Evolutionary conservation across 108 stramenopile genomes (phyloP).

Genomic region (Cyclotella cryptica): DNA sequence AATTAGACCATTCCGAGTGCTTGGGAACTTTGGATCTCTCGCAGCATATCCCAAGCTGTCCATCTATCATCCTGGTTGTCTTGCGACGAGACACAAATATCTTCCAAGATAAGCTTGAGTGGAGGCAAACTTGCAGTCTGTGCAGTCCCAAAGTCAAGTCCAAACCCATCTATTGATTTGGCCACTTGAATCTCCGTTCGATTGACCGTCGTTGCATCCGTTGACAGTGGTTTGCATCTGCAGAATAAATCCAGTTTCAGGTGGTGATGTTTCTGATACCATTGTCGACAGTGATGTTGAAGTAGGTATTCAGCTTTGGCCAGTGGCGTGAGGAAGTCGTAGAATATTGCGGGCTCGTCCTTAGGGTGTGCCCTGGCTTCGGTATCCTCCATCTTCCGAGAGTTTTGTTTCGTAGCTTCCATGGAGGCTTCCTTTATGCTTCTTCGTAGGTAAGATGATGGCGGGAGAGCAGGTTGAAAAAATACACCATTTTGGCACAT

Average conservation of each 20-base stretch:
- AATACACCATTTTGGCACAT: conserved; percentile 50
- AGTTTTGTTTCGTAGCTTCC: conserved; percentile 31
- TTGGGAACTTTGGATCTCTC: background rate
- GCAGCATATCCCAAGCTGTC: conserved; percentile 39
- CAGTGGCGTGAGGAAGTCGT: conserved; percentile 44
- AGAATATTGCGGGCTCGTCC: conserved; percentile 9
- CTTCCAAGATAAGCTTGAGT: conserved; percentile 75
- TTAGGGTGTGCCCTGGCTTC: background rate
- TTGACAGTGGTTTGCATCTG: conserved; percentile 78
- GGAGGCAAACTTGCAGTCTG: conserved; percentile 66
- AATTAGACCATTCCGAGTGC: background rate
- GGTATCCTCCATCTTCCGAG: conserved; percentile 11
- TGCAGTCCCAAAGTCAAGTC: conserved; percentile 48
- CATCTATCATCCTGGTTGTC: conserved; percentile 17
- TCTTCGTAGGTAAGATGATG: conserved; percentile 45
- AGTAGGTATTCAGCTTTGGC: conserved; percentile 71
- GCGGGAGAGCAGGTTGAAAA: conserved; percentile 68
- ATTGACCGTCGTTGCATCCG: conserved; percentile 58
- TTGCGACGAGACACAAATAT: conserved; percentile 53
- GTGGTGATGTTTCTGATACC: conserved; percentile 54
- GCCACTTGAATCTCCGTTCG: conserved; percentile 68
- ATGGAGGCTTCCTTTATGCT: conserved; percentile 47
- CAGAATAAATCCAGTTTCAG: conserved; percentile 68
- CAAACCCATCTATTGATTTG: conserved; percentile 36
- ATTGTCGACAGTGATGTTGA: conserved; percentile 71